Evolutionary conservation across 768 basidiomycete species (phyloP), one percentile per base, ranked within the genome.

Genomic region (Pilatotrama ljubarskyi): DNA sequence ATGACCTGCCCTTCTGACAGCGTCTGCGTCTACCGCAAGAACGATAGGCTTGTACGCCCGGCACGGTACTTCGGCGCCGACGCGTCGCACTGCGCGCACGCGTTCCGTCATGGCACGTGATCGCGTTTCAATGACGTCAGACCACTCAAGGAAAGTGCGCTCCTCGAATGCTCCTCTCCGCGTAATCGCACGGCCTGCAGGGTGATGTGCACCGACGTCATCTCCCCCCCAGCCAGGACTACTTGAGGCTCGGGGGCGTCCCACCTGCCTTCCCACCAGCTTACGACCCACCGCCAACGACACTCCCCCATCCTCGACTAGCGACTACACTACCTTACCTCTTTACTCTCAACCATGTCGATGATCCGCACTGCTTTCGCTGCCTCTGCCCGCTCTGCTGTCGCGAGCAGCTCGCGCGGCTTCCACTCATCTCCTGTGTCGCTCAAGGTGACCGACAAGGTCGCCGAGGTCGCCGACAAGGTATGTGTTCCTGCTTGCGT

Each of bases 401-500:
- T 63, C 36, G 58, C 59, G 15, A 40, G 56, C 36, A 56, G 58
- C 36, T 40, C 61, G 25, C 69, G 72, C 41, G 57, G 56, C 18
- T 67, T 78, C 62, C 70, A 74, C 54, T 58, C 66, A 9, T 72
- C 78, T 35, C 71, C 74, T 1, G 41, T 63, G 7, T 66, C 69
- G 14, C 61, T 64, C 11, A 76, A 75, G 66, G 70, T 75, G 17
- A 74, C 74, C n/a, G 77, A 78, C 36, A 76, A 72, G 58, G 73
- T 76, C 49, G 69, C 74, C 29, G 74, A 77, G 35, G 71, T 75
- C 8, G 76, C 76, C 20, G 69, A 73, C 51, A 75, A 74, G 66
- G 77, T 78, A 22, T 26, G 68, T 40, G 32, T 32, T 11, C 1
- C 18, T 36, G 10, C 35, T n/a, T 18, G 24, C 9, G 15, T 35